A percentile compares a stretch with the other conserved stretches of the same genome.
Evolutionary conservation across 345 rosid species (phyloP).

Genomic region (Camelina sativa): DNA sequence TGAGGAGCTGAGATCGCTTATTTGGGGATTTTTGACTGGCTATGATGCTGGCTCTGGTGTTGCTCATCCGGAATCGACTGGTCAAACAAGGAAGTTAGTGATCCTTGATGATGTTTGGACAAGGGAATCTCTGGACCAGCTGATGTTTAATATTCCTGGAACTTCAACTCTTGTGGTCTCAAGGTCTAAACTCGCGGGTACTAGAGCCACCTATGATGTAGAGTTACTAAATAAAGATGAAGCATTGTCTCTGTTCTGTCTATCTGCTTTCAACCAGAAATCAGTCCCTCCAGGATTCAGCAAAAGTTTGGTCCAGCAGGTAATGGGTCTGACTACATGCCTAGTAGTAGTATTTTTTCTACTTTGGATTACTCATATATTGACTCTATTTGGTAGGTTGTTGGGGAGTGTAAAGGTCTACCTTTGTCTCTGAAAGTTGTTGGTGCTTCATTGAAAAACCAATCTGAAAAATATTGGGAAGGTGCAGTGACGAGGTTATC

Average conservation of each 20-base stretch:
- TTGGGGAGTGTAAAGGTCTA: conserved; percentile 82
- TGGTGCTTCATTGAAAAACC: conserved; percentile 71
- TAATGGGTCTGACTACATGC: conserved; percentile 28
- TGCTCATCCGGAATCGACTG: conserved; percentile 44
- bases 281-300: conserved; percentile 61
- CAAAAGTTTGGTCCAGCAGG: conserved; percentile 74
- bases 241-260: conserved; percentile 74
- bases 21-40: conserved; percentile 55
- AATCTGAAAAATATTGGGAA: conserved; percentile 69
- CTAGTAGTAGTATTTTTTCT: neutral
- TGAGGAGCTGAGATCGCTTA: conserved; percentile 51
- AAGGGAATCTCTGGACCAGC: conserved; percentile 57
- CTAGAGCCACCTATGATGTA: conserved; percentile 53
- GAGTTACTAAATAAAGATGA: conserved; percentile 66
- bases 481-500: conserved; percentile 65
- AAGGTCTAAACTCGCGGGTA: conserved; percentile 57
- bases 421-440: conserved; percentile 94
- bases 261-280: conserved; percentile 69
- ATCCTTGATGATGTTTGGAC: conserved; percentile 95
- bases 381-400: conserved; percentile 55
- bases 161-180: conserved; percentile 85
- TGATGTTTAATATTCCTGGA: conserved; percentile 51
- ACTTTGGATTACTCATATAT: conserved; percentile 12
- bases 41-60: conserved; percentile 36
- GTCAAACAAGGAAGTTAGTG: conserved; percentile 50